phyloP scores from a whole-genome alignment of 129 eudicot genomes.

The Centaurea solstitialis region DNA sequence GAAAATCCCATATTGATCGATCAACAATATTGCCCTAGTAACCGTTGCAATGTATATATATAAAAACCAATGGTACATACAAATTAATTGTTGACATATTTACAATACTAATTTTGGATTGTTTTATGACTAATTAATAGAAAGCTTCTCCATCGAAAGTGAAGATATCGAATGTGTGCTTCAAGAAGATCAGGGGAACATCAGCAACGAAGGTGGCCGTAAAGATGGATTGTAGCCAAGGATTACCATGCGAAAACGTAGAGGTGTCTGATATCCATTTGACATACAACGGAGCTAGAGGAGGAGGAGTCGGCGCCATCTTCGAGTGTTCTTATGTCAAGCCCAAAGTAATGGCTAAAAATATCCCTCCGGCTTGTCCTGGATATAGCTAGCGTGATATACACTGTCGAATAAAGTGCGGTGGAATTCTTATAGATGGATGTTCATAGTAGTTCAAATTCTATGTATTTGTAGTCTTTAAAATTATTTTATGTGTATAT shows the following conservation, averaged over 20 bases:
- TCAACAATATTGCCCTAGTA: slow-evolving; percentile 56
- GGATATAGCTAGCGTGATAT: not conserved
- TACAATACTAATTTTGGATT: not conserved
- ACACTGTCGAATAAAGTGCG: too few relatives aligned
- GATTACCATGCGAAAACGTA: slow-evolving; percentile 45
- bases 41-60: slow-evolving; percentile 30
- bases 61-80: too few relatives aligned
- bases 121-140: not conserved
- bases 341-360: slow-evolving; percentile 32
- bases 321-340: slow-evolving; percentile 37
- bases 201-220: slow-evolving; percentile 33
- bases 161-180: slow-evolving; percentile 45
- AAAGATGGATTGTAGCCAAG: slow-evolving; percentile 44
- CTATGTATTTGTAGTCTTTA: too few relatives aligned
- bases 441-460: not conserved
- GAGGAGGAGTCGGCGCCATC: slow-evolving; percentile 35
- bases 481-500: too few relatives aligned
- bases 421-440: too few relatives aligned
- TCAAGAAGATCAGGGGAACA: slow-evolving; percentile 50
- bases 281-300: too few relatives aligned
- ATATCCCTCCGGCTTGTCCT: slow-evolving; percentile 33
- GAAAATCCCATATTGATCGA: slow-evolving; percentile 56
- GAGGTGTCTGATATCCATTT: slow-evolving; percentile 50
- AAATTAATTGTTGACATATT: too few relatives aligned
- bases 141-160: slow-evolving; percentile 50